Evolutionary conservation across 1,139 yeast genomes (phyloP), one percentile per base, ranked within the genome.

Genomic region (Saccharomyces hybrid): DNA sequence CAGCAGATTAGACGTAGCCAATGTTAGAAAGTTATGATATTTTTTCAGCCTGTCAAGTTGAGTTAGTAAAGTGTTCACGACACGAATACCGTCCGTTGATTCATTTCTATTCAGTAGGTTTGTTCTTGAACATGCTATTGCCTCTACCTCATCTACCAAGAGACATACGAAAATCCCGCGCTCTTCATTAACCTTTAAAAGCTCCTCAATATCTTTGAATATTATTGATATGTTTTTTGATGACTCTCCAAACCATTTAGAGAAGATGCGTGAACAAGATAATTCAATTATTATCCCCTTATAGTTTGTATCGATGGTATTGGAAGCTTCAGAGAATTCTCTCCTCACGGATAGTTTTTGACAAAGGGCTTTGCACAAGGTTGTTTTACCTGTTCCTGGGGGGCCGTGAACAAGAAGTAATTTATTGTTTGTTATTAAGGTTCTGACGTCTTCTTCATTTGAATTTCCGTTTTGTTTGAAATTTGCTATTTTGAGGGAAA

Each of bases 381-480:
- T 74, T 0, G 82, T 77, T 62, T 79, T 79, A 5, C 83, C 82
- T 11, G 80, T 76, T 2, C 82, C 82, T 1, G 82, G 81, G 6
- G 81, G 79, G 0, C 82, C 82, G 53, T 73, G 71, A 1, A 74
- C 59, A 24, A 75, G 53, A 4, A 73, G 54, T 16, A 73, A 50
- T 50, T 69, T 70, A 52, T 69, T 71, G 49, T 60, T 65, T 46
- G 19, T 47, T 26, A 46, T 53, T 8, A 50, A 4, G 8, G 52
- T 31, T 19, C 38, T 28, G 26, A 50, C 34, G n/a, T 16, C 42
- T 42, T 34, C 31, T 16, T 14, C 9, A 21, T 38, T 12, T 48
- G 31, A 14, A 52, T 48, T 51, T 6, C 54, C 27, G 12, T 50
- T 24, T n/a, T 49, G 49, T 8, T 57, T 49, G 26, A 53, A 51